Conservation (phyloP, 2,329 filamentous ascomycete species). For the Dactylella cylindrospora region DNA sequence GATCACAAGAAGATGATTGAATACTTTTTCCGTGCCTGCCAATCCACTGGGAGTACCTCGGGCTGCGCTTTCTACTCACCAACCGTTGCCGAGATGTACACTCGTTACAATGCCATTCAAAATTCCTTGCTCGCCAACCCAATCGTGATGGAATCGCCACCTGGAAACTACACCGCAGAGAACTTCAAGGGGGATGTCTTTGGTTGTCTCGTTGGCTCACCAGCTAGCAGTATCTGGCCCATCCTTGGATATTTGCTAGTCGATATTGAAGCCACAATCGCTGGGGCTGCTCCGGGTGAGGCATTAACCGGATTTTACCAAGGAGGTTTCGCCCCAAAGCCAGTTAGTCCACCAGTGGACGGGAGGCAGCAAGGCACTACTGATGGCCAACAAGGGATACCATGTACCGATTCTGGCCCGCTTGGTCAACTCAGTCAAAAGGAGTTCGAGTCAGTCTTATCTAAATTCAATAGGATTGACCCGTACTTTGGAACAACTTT, state of each 20-base stretch:
- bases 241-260: constrained; percentile 10
- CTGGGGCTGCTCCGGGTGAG: background rate
- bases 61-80: constrained; percentile 20
- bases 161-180: constrained; percentile 15
- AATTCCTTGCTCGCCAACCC: constrained; percentile 9
- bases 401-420: constrained; percentile 30
- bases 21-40: constrained; percentile 26
- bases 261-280: constrained; percentile 8
- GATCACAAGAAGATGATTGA: constrained; percentile 29
- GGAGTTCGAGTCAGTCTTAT: constrained; percentile 24
- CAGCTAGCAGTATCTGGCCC: constrained; percentile 7
- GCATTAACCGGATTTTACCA: constrained; percentile 7
- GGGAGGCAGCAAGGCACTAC: constrained; percentile 19
- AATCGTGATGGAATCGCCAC: constrained; percentile 5
- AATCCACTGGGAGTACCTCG: constrained; percentile 16
- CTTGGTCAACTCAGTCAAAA: constrained; percentile 20
- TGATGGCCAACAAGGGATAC: constrained; percentile 19
- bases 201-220: background rate
- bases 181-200: constrained; percentile 29
- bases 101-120: constrained; percentile 18
- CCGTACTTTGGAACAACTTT: constrained; percentile 30
- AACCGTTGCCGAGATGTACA: constrained; percentile 13
- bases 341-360: constrained; percentile 17
- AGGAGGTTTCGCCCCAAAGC: background rate
- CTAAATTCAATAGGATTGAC: constrained; percentile 25